A percentile compares a stretch with the other conserved stretches of the same genome.
Conservation (phyloP, 805 yeast species). For the Candida patagonica region DNA sequence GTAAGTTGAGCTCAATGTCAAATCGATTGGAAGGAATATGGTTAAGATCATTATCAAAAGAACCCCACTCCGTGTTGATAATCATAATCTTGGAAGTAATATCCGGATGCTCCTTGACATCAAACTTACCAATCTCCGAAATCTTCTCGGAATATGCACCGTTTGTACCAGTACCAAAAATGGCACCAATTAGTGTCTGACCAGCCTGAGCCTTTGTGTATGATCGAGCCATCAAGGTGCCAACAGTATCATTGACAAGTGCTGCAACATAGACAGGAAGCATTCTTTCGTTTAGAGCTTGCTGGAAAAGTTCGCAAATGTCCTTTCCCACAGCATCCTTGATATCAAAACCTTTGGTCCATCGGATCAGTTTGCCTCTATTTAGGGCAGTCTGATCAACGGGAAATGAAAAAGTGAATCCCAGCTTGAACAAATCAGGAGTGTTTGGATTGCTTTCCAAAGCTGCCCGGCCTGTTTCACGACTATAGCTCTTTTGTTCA, state of each 20-base stretch:
- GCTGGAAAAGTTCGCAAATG: conserved; percentile 65
- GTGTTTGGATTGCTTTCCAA: conserved; percentile 20
- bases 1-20: conserved; percentile 61
- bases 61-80: conserved; percentile 96
- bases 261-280: conserved; percentile 65
- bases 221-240: conserved; percentile 82
- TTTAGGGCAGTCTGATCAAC: conserved; percentile 74
- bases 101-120: conserved; percentile 30
- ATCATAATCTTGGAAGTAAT: conserved; percentile 49
- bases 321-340: conserved; percentile 79
- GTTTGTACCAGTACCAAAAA: conserved; percentile 96
- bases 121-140: conserved; percentile 64
- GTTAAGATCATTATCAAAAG: conserved; percentile 77
- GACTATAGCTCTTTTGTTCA: conserved; percentile 26
- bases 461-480: conserved; percentile 11
- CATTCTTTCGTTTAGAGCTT: conserved; percentile 48
- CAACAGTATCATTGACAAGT: conserved; percentile 91
- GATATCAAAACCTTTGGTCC: conserved; percentile 94
- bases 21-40: conserved; percentile 70
- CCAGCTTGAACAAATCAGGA: conserved; percentile 49
- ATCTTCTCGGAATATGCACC: conserved; percentile 85
- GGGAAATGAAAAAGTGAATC: conserved; percentile 93
- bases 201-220: conserved; percentile 58
- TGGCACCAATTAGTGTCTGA: conserved; percentile 77
- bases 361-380: conserved; percentile 74